Evolutionary conservation across 1,284 basidiomycete genomes (phyloP).

Genomic region (Sutorius eximius): DNA sequence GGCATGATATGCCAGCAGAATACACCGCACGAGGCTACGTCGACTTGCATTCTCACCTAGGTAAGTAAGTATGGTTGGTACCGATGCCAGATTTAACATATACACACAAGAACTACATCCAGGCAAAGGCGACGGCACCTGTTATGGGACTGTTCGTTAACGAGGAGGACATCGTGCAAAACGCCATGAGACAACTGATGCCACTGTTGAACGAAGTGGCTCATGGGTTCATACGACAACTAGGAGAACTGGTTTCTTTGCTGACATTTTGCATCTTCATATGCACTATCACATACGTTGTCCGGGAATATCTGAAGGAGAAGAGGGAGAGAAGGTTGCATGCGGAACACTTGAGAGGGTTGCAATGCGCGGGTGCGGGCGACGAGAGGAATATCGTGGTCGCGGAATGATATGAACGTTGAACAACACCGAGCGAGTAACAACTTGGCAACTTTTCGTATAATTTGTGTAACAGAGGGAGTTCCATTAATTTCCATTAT

Average conservation of each 20-base stretch:
- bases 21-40: neutral
- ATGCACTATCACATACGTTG: slow-evolving; percentile 21
- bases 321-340: slow-evolving; percentile 24
- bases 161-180: slow-evolving; percentile 19
- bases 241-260: neutral
- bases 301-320: slow-evolving; percentile 20
- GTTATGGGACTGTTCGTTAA: slow-evolving; percentile 26
- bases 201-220: slow-evolving; percentile 19
- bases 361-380: slow-evolving; percentile 8
- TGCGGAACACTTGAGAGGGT: slow-evolving; percentile 19
- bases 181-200: slow-evolving; percentile 10
- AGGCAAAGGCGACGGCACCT: neutral
- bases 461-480: neutral
- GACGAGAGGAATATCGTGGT: neutral
- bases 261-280: slow-evolving; percentile 14
- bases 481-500: neutral
- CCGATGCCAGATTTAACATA: neutral
- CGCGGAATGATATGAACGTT: slow-evolving; percentile 5
- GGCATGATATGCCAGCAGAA: neutral
- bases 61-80: slow-evolving; percentile 1
- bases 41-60: neutral
- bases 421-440: neutral
- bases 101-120: neutral
- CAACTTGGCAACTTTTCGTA: neutral
- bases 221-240: neutral